Conservation (phyloP, 1,284 basidiomycete species). For the Peniophora sp. region DNA sequence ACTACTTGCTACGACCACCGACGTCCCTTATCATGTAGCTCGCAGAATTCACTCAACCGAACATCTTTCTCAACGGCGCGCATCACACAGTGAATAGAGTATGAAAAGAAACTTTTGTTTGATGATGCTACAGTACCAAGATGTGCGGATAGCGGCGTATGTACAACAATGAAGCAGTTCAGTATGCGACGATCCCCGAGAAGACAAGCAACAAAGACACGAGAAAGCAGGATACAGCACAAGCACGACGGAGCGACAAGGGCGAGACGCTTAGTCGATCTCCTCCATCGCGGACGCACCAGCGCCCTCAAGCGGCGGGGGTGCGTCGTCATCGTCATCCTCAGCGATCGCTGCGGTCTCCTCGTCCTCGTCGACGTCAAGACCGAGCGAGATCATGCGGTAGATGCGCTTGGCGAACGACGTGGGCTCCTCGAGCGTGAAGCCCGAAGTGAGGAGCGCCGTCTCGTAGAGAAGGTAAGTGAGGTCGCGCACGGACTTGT, state of each 20-base stretch:
- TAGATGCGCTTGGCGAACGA: slow-evolving; percentile 95
- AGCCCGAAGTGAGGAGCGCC: slow-evolving; percentile 88
- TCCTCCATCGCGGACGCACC: slow-evolving; percentile 79
- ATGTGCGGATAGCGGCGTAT: slow-evolving; percentile 4
- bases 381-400: slow-evolving; percentile 91
- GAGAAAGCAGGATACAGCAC: slow-evolving; percentile 6
- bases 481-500: slow-evolving; percentile 97
- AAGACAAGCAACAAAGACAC: slow-evolving; percentile 5
- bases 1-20: no score
- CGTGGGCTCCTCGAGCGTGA: slow-evolving; percentile 92
- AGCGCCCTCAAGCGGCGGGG: slow-evolving; percentile 44
- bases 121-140: neutral
- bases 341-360: slow-evolving; percentile 23
- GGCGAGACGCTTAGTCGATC: slow-evolving; percentile 52
- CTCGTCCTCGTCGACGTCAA: slow-evolving; percentile 72
- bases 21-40: no score
- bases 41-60: no score
- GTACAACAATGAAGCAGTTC: slow-evolving; percentile 13
- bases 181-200: slow-evolving; percentile 19
- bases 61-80: no score
- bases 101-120: neutral
- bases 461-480: slow-evolving; percentile 97
- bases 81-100: neutral
- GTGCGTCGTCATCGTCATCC: slow-evolving; percentile 31
- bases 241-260: neutral